Conservation (phyloP, 805 yeast genomes). For the Candida boleticola region DNA sequence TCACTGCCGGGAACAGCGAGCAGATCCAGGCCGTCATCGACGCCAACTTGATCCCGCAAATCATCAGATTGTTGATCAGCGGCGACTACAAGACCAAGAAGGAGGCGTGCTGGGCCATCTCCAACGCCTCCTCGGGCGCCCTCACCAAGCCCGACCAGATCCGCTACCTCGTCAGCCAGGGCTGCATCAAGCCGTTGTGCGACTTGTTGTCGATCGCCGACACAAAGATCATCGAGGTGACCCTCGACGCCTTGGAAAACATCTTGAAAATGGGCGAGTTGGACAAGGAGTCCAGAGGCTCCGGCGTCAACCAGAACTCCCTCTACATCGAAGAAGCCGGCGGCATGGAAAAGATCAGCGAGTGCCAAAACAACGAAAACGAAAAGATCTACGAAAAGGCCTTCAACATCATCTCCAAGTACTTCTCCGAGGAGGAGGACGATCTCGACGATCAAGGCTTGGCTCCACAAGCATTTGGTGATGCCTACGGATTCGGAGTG, state of each 20-base stretch:
- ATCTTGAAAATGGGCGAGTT: constrained; percentile 91
- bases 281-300: constrained; percentile 75
- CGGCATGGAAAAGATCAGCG: constrained; percentile 94
- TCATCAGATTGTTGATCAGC: constrained; percentile 69
- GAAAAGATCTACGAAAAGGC: constrained; percentile 92
- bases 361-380: constrained; percentile 87
- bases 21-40: constrained; percentile 98
- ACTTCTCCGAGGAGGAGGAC: constrained; percentile 80
- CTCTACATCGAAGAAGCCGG: constrained; percentile 96
- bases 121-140: constrained; percentile 97
- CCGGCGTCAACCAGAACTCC: constrained; percentile 79
- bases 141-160: constrained; percentile 89
- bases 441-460: constrained; percentile 63
- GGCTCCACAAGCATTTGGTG: constrained; percentile 76
- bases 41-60: constrained; percentile 88
- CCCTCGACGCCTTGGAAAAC: constrained; percentile 92
- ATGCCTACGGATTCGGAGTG: constrained; percentile 85
- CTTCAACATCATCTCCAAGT: constrained; percentile 83
- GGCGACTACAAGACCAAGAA: constrained; percentile 96
- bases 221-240: constrained; percentile 87
- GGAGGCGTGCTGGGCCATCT: constrained; percentile 99
- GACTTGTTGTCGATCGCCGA: constrained; percentile 88
- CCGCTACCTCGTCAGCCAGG: constrained; percentile 88
- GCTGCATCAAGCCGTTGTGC: constrained; percentile 95
- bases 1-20: constrained; percentile 94